These are phyloP conservation scores for Hyaloscypha bicolor DNA, from an alignment of 495 filamentous ascomycete genomes.

Conservation along the genomic window DNA sequence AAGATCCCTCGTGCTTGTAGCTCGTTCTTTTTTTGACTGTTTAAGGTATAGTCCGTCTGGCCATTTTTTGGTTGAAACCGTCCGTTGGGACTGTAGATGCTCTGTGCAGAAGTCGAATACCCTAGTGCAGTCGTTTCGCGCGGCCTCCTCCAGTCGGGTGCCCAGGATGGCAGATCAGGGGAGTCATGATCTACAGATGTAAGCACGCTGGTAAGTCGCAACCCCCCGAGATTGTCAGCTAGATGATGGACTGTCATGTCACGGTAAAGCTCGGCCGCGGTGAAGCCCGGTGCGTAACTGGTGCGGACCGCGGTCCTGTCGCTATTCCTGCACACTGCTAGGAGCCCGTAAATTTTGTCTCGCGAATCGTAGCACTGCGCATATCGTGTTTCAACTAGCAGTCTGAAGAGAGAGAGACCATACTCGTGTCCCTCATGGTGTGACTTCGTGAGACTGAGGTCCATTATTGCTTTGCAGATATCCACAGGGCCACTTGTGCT, in stretches of 20 bases:
- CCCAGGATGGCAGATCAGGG: neutral
- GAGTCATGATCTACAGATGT: slow-evolving; percentile 9
- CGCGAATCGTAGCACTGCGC: slow-evolving; percentile 3
- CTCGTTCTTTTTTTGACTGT: slow-evolving; percentile 1
- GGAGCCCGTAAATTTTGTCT: slow-evolving; percentile 4
- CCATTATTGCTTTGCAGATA: no score
- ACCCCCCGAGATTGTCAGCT: neutral
- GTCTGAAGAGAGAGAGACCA: neutral
- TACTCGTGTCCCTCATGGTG: no score
- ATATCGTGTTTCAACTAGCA: slow-evolving; percentile 1
- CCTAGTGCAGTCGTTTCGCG: neutral
- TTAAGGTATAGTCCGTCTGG: neutral
- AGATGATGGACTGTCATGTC: neutral
- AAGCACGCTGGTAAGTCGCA: slow-evolving; percentile 1
- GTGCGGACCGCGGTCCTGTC: neutral
- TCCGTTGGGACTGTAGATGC: slow-evolving; percentile 4
- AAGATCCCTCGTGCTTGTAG: slow-evolving; percentile 1
- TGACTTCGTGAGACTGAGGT: no score
- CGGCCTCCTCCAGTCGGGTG: neutral
- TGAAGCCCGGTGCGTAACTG: neutral
- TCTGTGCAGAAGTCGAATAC: slow-evolving; percentile 1
- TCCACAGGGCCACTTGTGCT: no score
- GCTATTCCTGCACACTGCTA: neutral
- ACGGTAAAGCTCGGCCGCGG: neutral
- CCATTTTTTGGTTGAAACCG: neutral